A percentile compares a stretch with the other conserved stretches of the same genome.
phyloP scores from a whole-genome alignment of 2,329 filamentous ascomycete species.

The Penicillium sclerotigenum region DNA sequence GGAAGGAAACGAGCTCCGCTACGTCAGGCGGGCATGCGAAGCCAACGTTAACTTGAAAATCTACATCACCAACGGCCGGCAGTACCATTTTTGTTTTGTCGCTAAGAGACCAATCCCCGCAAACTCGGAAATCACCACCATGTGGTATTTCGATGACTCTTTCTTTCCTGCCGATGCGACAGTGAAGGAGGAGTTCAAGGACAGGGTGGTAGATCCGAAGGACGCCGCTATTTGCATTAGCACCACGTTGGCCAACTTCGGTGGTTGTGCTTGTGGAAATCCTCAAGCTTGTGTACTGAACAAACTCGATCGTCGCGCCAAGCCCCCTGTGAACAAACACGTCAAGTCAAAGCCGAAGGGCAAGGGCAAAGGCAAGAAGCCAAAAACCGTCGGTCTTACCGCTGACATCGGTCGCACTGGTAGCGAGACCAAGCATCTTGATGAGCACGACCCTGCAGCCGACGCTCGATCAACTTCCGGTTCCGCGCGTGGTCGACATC shows the following conservation, averaged over 20 bases:
- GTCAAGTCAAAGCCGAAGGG: slow-evolving; percentile 41
- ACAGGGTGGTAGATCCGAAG: slow-evolving; percentile 43
- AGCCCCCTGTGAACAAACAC: slow-evolving; percentile 14
- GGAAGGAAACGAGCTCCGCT: slow-evolving; percentile 82
- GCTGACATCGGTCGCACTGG: slow-evolving; percentile 58
- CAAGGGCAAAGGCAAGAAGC: slow-evolving; percentile 44
- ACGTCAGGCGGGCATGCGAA: slow-evolving; percentile 85
- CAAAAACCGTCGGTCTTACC: slow-evolving; percentile 37
- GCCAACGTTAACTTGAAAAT: slow-evolving; percentile 89
- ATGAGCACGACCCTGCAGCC: slow-evolving; percentile 56
- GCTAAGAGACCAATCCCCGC: slow-evolving; percentile 72
- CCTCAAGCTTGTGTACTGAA: slow-evolving; percentile 40
- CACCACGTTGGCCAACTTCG: slow-evolving; percentile 49
- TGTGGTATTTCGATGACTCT: slow-evolving; percentile 46
- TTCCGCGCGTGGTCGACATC: slow-evolving; percentile 52
- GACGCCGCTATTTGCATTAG: slow-evolving; percentile 46
- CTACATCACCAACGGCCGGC: slow-evolving; percentile 70
- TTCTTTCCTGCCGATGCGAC: slow-evolving; percentile 24
- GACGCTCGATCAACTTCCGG: slow-evolving; percentile 58
- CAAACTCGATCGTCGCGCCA: slow-evolving; percentile 42
- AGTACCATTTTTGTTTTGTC: slow-evolving; percentile 91
- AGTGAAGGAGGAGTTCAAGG: slow-evolving; percentile 25
- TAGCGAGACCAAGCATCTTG: slow-evolving; percentile 54
- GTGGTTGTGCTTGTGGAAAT: slow-evolving; percentile 48
- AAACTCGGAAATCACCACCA: slow-evolving; percentile 48